A percentile compares a stretch with the other conserved stretches of the same genome.
phyloP scores from a whole-genome alignment of 1,284 basidiomycete species.

The Tilletia setariae region DNA sequence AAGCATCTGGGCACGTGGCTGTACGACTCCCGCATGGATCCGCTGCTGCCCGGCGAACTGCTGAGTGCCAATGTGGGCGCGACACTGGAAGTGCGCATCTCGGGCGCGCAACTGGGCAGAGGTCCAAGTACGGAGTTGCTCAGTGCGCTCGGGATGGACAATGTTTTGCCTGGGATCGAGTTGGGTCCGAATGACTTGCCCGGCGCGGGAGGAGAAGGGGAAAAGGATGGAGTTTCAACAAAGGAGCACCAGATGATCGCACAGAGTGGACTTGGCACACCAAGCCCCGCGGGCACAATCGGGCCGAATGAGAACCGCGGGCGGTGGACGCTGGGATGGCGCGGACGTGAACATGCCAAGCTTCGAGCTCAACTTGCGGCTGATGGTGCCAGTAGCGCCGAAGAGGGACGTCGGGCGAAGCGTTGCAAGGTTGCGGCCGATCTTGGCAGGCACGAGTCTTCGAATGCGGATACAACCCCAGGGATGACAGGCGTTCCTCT shows the following conservation, averaged over 20 bases:
- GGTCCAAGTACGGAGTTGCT: slow-evolving; percentile 4
- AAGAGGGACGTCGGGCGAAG: slow-evolving; percentile 29
- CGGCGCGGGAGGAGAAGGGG: neutral
- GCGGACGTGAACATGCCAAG: slow-evolving; percentile 42
- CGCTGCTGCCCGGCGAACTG: slow-evolving; percentile 47
- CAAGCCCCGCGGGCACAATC: slow-evolving; percentile 1
- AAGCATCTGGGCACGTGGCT: slow-evolving; percentile 47
- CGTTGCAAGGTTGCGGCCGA: slow-evolving; percentile 20
- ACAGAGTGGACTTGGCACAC: neutral
- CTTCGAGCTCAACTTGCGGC: neutral
- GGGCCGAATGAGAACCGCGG: neutral
- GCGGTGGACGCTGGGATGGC: slow-evolving; percentile 48
- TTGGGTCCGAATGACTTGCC: neutral
- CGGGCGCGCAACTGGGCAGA: slow-evolving; percentile 33
- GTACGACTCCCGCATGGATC: slow-evolving; percentile 43
- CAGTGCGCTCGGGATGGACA: slow-evolving; percentile 9
- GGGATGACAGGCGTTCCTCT: neutral
- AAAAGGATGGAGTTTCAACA: neutral
- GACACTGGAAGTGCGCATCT: slow-evolving; percentile 50
- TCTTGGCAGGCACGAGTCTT: too few relatives aligned
- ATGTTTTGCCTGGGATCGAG: slow-evolving; percentile 9
- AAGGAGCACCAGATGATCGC: neutral
- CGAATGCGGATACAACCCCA: too few relatives aligned
- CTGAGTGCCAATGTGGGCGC: slow-evolving; percentile 48
- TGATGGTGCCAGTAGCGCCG: slow-evolving; percentile 20